Evolutionary conservation across 2,329 filamentous ascomycete species (phyloP).

Genomic region (Nemania sp.): DNA sequence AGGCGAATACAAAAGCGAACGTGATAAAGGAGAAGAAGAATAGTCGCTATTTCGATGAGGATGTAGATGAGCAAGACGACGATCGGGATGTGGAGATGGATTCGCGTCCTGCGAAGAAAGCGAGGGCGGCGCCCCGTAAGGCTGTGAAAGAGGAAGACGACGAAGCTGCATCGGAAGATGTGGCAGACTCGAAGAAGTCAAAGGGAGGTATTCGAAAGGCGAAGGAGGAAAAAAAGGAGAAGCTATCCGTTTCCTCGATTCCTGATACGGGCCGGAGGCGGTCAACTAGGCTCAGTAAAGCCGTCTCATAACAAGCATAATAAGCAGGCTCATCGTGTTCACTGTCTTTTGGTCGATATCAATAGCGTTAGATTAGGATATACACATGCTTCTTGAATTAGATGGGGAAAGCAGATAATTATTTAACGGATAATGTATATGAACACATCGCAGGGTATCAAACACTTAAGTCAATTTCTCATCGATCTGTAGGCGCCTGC

Average conservation of each 20-base stretch:
- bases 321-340: neutral
- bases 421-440: no score
- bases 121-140: slow-evolving; percentile 25
- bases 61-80: neutral
- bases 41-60: slow-evolving; percentile 19
- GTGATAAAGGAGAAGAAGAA: slow-evolving; percentile 8
- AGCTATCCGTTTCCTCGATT: slow-evolving; percentile 23
- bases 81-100: slow-evolving; percentile 13
- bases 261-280: slow-evolving; percentile 31
- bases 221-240: slow-evolving; percentile 33
- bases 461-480: no score
- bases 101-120: slow-evolving; percentile 29
- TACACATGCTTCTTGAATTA: no score
- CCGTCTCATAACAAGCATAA: slow-evolving; percentile 13
- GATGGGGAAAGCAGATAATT: no score
- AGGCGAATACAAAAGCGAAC: slow-evolving; percentile 15
- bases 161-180: slow-evolving; percentile 25
- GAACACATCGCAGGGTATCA: no score
- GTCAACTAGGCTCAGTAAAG: slow-evolving; percentile 33
- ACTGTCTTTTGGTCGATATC: neutral
- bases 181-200: slow-evolving; percentile 18
- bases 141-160: slow-evolving; percentile 32
- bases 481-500: no score
- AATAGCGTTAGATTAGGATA: no score
- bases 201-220: slow-evolving; percentile 27